Conservation (phyloP, 139 green algal species). For the Chlorella sp. region DNA sequence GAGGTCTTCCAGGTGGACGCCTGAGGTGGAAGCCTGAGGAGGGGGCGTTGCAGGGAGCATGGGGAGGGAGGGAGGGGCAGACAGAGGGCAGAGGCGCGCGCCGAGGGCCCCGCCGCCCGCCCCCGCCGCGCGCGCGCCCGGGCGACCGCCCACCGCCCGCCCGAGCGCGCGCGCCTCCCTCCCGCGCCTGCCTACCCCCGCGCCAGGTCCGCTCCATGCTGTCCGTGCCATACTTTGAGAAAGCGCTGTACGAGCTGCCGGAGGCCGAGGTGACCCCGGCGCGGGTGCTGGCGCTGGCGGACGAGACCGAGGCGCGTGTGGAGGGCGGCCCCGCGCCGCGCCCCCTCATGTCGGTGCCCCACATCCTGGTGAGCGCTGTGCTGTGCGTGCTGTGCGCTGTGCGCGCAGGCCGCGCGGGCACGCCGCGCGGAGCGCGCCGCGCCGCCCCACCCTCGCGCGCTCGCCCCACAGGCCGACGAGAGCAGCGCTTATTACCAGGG, state of each 20-base stretch:
- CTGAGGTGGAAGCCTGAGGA: too few relatives aligned
- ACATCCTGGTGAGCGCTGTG: conserved; percentile 47
- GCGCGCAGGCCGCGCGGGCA: too few relatives aligned
- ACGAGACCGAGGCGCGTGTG: conserved; percentile 60
- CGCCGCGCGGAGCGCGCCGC: neutral
- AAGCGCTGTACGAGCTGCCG: conserved; percentile 79
- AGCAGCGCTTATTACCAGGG: too few relatives aligned
- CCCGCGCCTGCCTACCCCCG: conserved; percentile 12
- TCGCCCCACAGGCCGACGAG: too few relatives aligned
- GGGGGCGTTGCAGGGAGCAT: neutral
- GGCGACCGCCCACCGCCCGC: too few relatives aligned
- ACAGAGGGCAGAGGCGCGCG: neutral
- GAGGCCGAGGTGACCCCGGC: conserved; percentile 67
- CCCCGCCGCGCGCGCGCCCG: too few relatives aligned
- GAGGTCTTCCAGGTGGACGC: conserved; percentile 60
- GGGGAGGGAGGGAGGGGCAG: conserved; percentile 11
- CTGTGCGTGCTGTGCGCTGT: neutral
- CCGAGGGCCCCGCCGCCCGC: too few relatives aligned
- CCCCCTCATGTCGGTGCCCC: conserved; percentile 64
- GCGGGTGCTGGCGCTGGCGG: conserved; percentile 63
- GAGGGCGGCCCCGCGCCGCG: conserved; percentile 50
- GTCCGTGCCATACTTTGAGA: conserved; percentile 84
- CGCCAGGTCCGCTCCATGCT: conserved; percentile 70
- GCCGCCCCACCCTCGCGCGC: neutral
- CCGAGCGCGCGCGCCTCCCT: conserved; percentile 61